Evolutionary conservation across 2,329 filamentous ascomycete species (phyloP), one percentile per base, ranked within the genome.

Genomic region (Esteya vermicola): DNA sequence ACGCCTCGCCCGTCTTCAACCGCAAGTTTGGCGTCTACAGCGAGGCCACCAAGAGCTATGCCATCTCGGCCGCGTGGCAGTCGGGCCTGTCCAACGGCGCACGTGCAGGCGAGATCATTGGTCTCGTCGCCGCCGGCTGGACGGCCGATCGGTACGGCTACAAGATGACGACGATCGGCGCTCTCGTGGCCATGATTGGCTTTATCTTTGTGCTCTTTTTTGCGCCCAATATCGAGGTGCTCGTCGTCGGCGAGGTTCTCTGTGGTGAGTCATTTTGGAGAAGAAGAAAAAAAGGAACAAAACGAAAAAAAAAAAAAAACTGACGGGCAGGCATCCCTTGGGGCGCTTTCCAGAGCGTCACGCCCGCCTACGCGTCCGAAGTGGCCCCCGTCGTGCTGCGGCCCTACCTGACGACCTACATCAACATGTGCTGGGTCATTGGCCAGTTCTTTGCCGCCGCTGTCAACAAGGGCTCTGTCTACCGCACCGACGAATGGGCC

Each of bases 141-240:
- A 51, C 67, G 1, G 58, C 66, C 1, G 69, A 77, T 41, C 56
- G 61, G 2, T 66, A 59, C 19, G 68, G 69, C 1, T 68, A 70
- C 50, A 63, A 63, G 43, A 58, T 60, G 49, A 72, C 65, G 0
- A 67, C 68, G 18, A 59, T 74, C 13, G 60, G 54, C 0, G 59
- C 63, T 1, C 51, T 75, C 33, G 43, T 63, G 3, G 43, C 59
- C 48, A 58, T 68, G 67, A 61, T 65, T 22, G 51, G 53, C 0
- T 72, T 71, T 39, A 62, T 76, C 30, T 72, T 71, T 43, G 57
- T 71, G 3, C 50, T 68, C 2, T 72, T 73, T 52, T 73, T 74
- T 43, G 67, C 67, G 0, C 57, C 60, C 0, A 31, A 14, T 9
- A 65, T 63, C 23, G 50, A 71, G 4, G 48, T 67, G 4, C 56